Base-by-base conservation (phyloP, 768 basidiomycete genomes). In the Lepiota brunneoincarnata region DNA sequence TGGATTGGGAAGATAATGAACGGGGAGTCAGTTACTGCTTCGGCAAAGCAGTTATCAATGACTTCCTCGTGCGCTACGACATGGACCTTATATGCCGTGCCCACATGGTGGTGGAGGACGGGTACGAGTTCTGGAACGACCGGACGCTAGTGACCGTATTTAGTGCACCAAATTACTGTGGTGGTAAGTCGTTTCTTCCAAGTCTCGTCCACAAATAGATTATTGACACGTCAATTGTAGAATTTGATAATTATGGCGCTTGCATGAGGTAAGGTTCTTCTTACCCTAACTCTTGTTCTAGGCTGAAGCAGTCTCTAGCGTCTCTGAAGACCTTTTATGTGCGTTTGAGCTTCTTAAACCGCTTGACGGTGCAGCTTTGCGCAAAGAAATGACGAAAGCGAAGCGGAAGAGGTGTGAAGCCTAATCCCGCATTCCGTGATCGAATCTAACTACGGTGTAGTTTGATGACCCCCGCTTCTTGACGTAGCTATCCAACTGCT, bases 1-100 rank as follows among this genome's bases (percentile, higher is more conserved):
- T 92, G 47, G 97, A 98, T 66, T 99, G 97, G 97, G 97, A 98
- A 73, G 97, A 99, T 69, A 99, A 98, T 69, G 97, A 99, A 70
- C 81, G 97, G 49, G 97, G 97, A 15, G 97, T 99, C 57, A 97
- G 93, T 68, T 99, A 95, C 75, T 98, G 97, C 73, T 99, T 98
- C 64, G 97, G 97, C 46, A 98, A 98, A 75, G 86, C 86, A 11
- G 90, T 98, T 61, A 98, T 98, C 66, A 96, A 96, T 64, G 91
- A 95, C 59, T 98, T 98, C 77, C 75, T 98, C 52, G 85, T 87
- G 59, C 85, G 89, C 58, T 94, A 95, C 67, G 96, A 99, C 71
- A 98, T 99, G 90, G 96, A 99, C 72, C 79, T 99, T 59, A 98
- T 99, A 73, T 98, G 97, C 76, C 88, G 97, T 46, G 97, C 97